Base-by-base conservation (phyloP, 805 yeast genomes). In the Starmerella floricola region DNA sequence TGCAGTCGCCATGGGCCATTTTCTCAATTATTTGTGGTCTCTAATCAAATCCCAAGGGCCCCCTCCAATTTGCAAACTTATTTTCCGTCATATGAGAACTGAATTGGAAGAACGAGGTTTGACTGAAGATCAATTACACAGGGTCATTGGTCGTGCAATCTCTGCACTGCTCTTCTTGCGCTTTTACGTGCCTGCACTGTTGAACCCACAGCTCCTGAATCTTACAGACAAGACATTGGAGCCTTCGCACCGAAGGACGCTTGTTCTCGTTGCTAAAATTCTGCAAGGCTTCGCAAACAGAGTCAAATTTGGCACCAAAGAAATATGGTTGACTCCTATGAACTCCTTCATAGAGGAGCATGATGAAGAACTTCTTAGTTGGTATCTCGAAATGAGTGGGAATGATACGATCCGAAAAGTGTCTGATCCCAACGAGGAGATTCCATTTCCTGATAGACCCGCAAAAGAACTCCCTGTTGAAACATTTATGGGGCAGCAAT, bases 121-220 rank as follows among this genome's bases (percentile, higher is more conserved):
- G 10, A 18, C 31, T 1, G 42, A 33, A 4, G 41, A 13, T 3
- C 21, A 26, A 15, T 6, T 30, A 3, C 31, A 31, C 1, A 46
- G 39, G 6, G 42, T 45, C 10, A 71, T 85, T 0, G 64, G 79
- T 45, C 79, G 86, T 55, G 81, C 94, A 38, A 63, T 87, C 26
- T 73, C 91, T 17, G 86, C 95, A 1, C 82, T 91, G 54, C 63
- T 88, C 11, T 91, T 88, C 57, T 62, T 88, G 46, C 66, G 95
- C 46, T 83, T 79, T 59, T 72, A 86, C 49, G 86, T 95, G 54
- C 97, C 98, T 0, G 94, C 95, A 0, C 72, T 88, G 23, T 62
- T 91, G 55, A 87, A 85, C 54, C 98, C 98, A 0, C 85, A 84
- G 54, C 60, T 87, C 37, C 86, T 85, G 58, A 76, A 78, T 46